phyloP scores from a whole-genome alignment of 108 stramenopile genomes.

The Cyclotella choctawhatcheeana region DNA sequence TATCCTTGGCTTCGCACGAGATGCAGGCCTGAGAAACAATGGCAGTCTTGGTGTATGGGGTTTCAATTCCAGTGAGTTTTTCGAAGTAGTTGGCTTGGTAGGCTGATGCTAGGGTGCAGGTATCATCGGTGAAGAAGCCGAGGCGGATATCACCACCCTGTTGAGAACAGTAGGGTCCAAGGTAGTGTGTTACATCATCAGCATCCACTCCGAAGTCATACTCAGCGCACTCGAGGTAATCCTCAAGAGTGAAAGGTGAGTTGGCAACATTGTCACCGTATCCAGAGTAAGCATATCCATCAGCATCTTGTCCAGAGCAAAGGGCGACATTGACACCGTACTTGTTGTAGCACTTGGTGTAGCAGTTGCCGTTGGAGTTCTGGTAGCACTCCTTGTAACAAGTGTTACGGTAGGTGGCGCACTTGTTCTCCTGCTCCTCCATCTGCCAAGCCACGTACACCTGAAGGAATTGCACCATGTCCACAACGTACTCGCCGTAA shows the following conservation, averaged over 20 bases:
- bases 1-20: constrained; percentile 37
- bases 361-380: constrained; percentile 46
- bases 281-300: constrained; percentile 41
- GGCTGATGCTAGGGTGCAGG: constrained; percentile 68
- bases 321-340: constrained; percentile 42
- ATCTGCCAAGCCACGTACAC: constrained; percentile 53
- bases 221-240: constrained; percentile 44
- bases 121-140: constrained; percentile 84
- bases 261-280: constrained; percentile 24
- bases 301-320: constrained; percentile 19
- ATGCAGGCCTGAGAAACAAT: constrained; percentile 65
- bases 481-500: constrained; percentile 88
- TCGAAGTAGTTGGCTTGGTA: constrained; percentile 46
- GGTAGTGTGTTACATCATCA: constrained; percentile 64
- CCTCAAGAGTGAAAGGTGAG: constrained; percentile 55
- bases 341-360: constrained; percentile 49
- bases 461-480: constrained; percentile 78
- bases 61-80: constrained; percentile 41
- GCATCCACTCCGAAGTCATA: constrained; percentile 33
- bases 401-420: constrained; percentile 43
- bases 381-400: constrained; percentile 56
- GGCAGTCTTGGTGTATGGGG: constrained; percentile 69
- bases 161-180: constrained; percentile 87
- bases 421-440: constrained; percentile 51
- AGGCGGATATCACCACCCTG: constrained; percentile 84